A percentile compares a stretch with the other conserved stretches of the same genome.
phyloP scores from a whole-genome alignment of 2,329 filamentous ascomycete genomes.

The Phyllosticta ampelicida region DNA sequence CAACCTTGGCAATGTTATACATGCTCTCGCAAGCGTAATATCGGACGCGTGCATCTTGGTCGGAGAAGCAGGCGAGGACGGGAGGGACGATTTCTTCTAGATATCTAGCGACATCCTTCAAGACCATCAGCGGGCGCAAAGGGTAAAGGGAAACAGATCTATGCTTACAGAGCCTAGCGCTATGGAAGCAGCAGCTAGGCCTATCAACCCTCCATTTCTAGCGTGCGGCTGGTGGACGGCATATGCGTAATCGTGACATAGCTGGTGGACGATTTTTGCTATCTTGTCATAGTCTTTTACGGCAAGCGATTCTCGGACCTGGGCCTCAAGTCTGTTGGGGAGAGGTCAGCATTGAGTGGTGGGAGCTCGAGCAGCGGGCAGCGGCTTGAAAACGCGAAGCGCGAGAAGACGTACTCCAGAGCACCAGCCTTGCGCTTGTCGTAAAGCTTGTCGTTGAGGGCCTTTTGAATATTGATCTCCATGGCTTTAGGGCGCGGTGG shows the following conservation, averaged over 20 bases:
- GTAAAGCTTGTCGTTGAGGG: constrained; percentile 96
- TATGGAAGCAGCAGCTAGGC: constrained; percentile 88
- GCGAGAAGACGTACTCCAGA: constrained; percentile 60
- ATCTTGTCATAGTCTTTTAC: constrained; percentile 71
- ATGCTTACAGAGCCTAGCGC: constrained; percentile 74
- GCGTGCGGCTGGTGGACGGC: constrained; percentile 95
- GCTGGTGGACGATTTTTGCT: constrained; percentile 80
- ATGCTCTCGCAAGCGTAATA: constrained; percentile 99
- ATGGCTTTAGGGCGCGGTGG: constrained; percentile 37
- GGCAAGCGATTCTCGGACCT: constrained; percentile 74
- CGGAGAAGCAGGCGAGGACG: constrained; percentile 91
- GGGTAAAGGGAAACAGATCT: not conserved
- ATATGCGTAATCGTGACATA: constrained; percentile 96
- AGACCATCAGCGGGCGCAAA: constrained; percentile 11
- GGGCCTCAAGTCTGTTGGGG: constrained; percentile 65
- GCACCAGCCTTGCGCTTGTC: constrained; percentile 96
- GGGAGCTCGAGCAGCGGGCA: not conserved
- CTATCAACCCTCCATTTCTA: constrained; percentile 90
- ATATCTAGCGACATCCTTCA: constrained; percentile 81
- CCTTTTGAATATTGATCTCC: constrained; percentile 81
- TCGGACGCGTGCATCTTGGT: constrained; percentile 91
- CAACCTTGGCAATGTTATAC: constrained; percentile 99
- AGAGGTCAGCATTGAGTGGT: constrained; percentile 10
- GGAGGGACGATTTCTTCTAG: constrained; percentile 90
- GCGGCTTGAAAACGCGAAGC: not conserved